These are phyloP conservation scores for Boletus reticuloceps DNA, from an alignment of 768 basidiomycete genomes.

Conservation along the genomic window DNA sequence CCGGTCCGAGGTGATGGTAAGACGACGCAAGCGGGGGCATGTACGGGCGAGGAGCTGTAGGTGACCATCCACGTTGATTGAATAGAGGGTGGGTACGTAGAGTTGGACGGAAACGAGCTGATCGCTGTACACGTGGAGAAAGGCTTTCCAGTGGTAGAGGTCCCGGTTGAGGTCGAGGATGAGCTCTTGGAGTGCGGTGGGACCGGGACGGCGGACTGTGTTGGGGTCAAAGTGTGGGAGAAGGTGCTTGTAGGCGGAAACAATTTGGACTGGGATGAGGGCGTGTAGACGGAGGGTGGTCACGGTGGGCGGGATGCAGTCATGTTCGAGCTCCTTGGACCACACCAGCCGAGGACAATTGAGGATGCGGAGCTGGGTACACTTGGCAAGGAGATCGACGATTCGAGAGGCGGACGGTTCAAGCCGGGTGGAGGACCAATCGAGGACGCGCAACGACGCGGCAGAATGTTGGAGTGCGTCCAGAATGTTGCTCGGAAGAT, in stretches of 20 bases:
- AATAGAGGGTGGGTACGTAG: neutral
- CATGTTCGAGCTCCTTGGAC: slow-evolving; percentile 1
- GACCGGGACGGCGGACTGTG: neutral
- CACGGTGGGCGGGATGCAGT: slow-evolving; percentile 9
- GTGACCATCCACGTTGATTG: neutral
- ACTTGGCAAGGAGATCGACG: slow-evolving; percentile 5
- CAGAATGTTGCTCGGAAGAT: slow-evolving; percentile 7
- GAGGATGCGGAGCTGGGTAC: slow-evolving; percentile 18
- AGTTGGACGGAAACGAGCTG: slow-evolving; percentile 20
- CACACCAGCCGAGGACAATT: slow-evolving; percentile 29
- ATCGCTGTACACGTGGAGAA: slow-evolving; percentile 13
- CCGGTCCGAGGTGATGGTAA: slow-evolving; percentile 12
- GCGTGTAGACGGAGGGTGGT: slow-evolving; percentile 11
- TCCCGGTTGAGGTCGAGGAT: slow-evolving; percentile 7
- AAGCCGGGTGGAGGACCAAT: slow-evolving; percentile 8
- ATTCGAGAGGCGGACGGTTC: neutral
- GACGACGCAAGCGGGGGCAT: slow-evolving; percentile 19
- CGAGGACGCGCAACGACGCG: slow-evolving; percentile 18
- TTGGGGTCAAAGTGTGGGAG: neutral
- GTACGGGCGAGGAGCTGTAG: slow-evolving; percentile 5
- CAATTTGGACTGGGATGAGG: neutral
- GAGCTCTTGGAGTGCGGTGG: slow-evolving; percentile 33
- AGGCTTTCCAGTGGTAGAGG: slow-evolving; percentile 3
- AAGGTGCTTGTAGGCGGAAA: neutral
- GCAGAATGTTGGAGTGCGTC: slow-evolving; percentile 15